Conservation (phyloP, 2,329 filamentous ascomycete genomes). For the Fusarium sp. region DNA sequence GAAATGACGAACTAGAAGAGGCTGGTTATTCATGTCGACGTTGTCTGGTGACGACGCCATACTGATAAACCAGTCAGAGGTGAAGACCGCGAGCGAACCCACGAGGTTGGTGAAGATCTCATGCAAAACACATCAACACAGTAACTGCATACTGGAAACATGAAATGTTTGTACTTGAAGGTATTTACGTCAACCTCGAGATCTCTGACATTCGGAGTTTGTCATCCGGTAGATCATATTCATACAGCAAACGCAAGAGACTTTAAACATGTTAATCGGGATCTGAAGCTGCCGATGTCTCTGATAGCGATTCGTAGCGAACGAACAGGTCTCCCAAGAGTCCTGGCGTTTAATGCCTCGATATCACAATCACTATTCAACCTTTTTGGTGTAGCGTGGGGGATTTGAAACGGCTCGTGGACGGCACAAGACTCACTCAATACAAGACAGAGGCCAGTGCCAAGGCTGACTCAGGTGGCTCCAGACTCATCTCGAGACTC, state of each 20-base stretch:
- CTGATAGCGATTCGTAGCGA: not conserved
- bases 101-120: slow-evolving; percentile 29
- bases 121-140: slow-evolving; percentile 17
- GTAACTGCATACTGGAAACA: slow-evolving; percentile 7
- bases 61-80: slow-evolving; percentile 19
- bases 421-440: slow-evolving; percentile 5
- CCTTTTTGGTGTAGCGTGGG: slow-evolving; percentile 6
- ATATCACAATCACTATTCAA: not conserved
- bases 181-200: not conserved
- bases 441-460: slow-evolving; percentile 9
- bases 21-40: slow-evolving; percentile 29
- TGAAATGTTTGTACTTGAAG: slow-evolving; percentile 1
- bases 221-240: slow-evolving; percentile 19
- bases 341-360: slow-evolving; percentile 1
- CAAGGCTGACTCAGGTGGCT: slow-evolving; percentile 29
- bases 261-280: slow-evolving; percentile 9
- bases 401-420: slow-evolving; percentile 26
- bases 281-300: slow-evolving; percentile 26
- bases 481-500: slow-evolving; percentile 8
- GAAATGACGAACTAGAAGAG: slow-evolving; percentile 12
- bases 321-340: not conserved
- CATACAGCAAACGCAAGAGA: slow-evolving; percentile 12
- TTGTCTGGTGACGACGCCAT: slow-evolving; percentile 33
- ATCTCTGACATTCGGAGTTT: not conserved
- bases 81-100: slow-evolving; percentile 8